Base-by-base conservation (phyloP, 306 rosid genomes). In the Comarum palustre region DNA sequence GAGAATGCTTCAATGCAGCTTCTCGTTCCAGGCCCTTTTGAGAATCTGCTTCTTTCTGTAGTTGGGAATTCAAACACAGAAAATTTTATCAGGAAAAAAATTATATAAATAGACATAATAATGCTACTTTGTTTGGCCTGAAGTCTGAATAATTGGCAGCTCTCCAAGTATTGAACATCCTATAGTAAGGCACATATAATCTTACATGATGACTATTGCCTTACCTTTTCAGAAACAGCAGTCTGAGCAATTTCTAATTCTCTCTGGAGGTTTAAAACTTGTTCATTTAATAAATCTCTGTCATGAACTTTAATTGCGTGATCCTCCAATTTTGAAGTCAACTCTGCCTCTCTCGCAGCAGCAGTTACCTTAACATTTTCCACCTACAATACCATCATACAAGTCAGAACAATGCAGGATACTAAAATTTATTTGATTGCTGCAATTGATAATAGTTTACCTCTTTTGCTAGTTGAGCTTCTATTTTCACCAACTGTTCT, bases 391-490 rank as follows among this genome's bases (percentile, higher is more conserved):
- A 25, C 31, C 55, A 66, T 77, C 59, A 63, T 41, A 67, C 50
- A 45, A 75, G 72, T 84, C 68, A 84, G 78, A 66, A 54, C 31
- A 42, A 64, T 39, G 50, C 39, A 17, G 25, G 38, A 58, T 20
- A 43, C 17, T 31, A 36, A 29, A 15, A 31, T 31, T 65, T 22
- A 20, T 54, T n/a, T 62, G 10, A 80, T 65, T 45, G 31, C 57
- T 38, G 54, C 66, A 61, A 47, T 68, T 29, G 68, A 47, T 58
- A 63, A 73, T 58, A 36, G 61, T 75, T 16, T 84, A 94, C 99
- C 99, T 94, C 89, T 77, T 84, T 85, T 71, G 82, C 86, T 25
- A 83, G 78, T 63, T 67, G 84, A 79, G 88, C 84, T 88, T 91
- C 95, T 38, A 91, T 65, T 80, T 77, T 83, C 31, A 24, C n/a